These are phyloP conservation scores for Tetratostichococcus sp. DNA, from an alignment of 139 green algal genomes.

Conservation along the genomic window DNA sequence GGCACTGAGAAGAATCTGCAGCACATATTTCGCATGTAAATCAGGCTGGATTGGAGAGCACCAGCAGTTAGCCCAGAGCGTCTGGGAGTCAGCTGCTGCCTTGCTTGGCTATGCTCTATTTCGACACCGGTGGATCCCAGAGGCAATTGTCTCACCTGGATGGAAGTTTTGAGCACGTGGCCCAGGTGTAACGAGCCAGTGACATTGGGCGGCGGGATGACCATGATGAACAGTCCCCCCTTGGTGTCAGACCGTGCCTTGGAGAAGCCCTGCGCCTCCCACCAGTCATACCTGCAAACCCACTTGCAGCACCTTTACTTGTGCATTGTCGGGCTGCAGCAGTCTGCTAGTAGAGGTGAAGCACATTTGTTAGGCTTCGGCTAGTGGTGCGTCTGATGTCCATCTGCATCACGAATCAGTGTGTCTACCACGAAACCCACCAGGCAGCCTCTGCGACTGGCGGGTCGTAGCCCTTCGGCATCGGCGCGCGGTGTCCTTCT, in stretches of 20 bases:
- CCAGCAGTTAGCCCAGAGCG: no score
- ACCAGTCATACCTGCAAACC: constrained; percentile 63
- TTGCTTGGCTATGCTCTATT: no score
- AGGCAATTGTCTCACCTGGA: constrained; percentile 45
- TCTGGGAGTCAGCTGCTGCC: no score
- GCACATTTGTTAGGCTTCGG: no score
- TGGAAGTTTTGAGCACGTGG: constrained; percentile 83
- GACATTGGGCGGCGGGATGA: constrained; percentile 98
- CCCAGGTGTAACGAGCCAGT: constrained; percentile 97
- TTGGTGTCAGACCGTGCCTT: constrained; percentile 61
- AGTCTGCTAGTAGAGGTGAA: no score
- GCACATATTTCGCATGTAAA: no score
- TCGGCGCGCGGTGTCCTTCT: constrained; percentile 73
- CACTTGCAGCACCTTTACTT: no score
- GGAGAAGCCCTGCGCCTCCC: constrained; percentile 89
- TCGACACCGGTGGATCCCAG: no score
- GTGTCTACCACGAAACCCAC: constrained; percentile 14
- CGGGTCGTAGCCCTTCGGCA: constrained; percentile 87
- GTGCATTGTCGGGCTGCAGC: no score
- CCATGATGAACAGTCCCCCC: constrained; percentile 83
- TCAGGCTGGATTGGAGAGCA: no score
- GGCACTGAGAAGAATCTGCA: no score
- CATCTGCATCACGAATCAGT: background rate
- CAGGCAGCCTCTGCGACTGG: constrained; percentile 64
- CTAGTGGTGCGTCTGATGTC: no score